Evolutionary conservation across 345 rosid genomes (phyloP).

Genomic region (Citrus australasica): DNA sequence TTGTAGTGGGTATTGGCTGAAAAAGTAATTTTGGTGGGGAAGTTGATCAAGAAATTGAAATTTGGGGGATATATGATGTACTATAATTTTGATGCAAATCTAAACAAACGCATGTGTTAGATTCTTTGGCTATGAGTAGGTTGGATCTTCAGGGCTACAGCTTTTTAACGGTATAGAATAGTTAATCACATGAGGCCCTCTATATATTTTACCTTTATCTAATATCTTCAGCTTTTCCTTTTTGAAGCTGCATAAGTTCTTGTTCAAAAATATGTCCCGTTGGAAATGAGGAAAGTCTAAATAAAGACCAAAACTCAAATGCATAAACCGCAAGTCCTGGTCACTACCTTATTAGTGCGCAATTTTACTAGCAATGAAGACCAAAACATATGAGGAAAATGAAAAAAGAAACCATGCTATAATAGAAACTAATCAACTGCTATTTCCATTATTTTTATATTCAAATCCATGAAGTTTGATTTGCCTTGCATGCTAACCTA

Average conservation of each 20-base stretch:
- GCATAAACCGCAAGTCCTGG: not conserved
- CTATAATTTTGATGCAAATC: slow-evolving; percentile 23
- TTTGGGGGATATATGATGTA: slow-evolving; percentile 19
- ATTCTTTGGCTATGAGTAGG: slow-evolving; percentile 32
- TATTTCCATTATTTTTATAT: too few relatives aligned
- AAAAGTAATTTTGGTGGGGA: not conserved
- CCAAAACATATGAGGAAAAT: too few relatives aligned
- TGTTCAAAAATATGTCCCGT: not conserved
- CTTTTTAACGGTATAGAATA: slow-evolving; percentile 19
- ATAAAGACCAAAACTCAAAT: not conserved
- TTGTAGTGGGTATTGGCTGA: not conserved
- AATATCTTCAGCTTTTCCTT: slow-evolving; percentile 2
- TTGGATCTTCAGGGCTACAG: slow-evolving; percentile 19
- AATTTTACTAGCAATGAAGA: not conserved
- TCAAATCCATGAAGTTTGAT: too few relatives aligned
- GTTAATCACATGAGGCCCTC: slow-evolving; percentile 24
- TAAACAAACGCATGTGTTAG: slow-evolving; percentile 37
- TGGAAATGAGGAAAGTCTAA: not conserved
- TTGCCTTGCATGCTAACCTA: too few relatives aligned
- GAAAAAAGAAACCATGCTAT: too few relatives aligned
- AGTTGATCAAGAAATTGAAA: not conserved
- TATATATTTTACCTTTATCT: not conserved
- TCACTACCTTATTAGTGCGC: not conserved
- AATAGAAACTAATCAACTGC: too few relatives aligned
- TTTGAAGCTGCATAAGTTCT: not conserved